phyloP scores from a whole-genome alignment of 2,329 filamentous ascomycete species.

The Chaetomium sp. region DNA sequence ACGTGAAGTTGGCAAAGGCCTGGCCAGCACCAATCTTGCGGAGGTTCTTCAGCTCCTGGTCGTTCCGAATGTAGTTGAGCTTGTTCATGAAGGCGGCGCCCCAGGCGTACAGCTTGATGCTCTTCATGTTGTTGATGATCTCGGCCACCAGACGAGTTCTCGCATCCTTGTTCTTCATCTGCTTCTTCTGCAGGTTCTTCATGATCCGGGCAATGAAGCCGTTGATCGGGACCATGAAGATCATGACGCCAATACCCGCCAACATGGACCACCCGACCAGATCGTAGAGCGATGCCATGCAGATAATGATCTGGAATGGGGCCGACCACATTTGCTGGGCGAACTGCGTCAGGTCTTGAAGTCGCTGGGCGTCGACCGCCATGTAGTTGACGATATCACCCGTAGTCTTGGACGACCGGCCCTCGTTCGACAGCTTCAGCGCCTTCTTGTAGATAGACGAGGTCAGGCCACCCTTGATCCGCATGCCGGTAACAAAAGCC shows the following conservation, averaged over 20 bases:
- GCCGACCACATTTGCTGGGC: slow-evolving; percentile 95
- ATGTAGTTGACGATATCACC: slow-evolving; percentile 99
- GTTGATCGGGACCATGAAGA: slow-evolving; percentile 95
- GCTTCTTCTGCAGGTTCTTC: slow-evolving; percentile 88
- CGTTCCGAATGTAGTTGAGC: slow-evolving; percentile 91
- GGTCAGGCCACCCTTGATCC: slow-evolving; percentile 84
- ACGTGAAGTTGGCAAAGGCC: slow-evolving; percentile 93
- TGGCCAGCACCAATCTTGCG: slow-evolving; percentile 94
- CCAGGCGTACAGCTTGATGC: slow-evolving; percentile 98
- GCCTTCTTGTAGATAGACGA: slow-evolving; percentile 92
- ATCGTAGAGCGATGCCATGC: slow-evolving; percentile 93
- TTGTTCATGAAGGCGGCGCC: slow-evolving; percentile 96
- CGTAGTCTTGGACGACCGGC: slow-evolving; percentile 78
- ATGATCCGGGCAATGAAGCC: slow-evolving; percentile 86
- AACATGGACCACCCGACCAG: slow-evolving; percentile 95
- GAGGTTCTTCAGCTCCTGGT: slow-evolving; percentile 88
- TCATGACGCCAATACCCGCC: slow-evolving; percentile 89
- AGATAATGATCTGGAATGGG: slow-evolving; percentile 91
- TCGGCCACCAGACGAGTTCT: slow-evolving; percentile 91
- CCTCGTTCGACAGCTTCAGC: slow-evolving; percentile 85
- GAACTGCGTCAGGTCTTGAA: slow-evolving; percentile 92
- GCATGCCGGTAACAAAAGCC: slow-evolving; percentile 92
- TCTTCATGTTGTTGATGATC: slow-evolving; percentile 99
- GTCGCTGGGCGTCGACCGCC: slow-evolving; percentile 93
- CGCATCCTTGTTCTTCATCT: slow-evolving; percentile 99